Conservation (phyloP, 371 early-diverging fungal genomes). For the Apophysomyces ossiformis region DNA sequence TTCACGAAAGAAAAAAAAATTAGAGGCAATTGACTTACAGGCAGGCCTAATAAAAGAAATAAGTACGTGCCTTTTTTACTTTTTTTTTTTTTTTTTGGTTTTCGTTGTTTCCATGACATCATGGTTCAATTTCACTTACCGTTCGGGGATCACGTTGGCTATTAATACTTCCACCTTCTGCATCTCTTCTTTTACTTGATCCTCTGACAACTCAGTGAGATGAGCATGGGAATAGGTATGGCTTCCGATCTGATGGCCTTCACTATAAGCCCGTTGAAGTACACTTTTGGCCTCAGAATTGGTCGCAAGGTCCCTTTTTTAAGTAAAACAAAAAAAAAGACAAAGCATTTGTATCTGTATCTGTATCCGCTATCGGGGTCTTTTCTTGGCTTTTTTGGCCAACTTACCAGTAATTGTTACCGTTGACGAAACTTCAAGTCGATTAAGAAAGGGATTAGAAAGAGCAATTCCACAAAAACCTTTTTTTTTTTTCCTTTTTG, state of each 20-base stretch:
- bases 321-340: neutral
- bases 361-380: neutral
- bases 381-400: neutral
- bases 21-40: neutral
- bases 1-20: constrained; percentile 14
- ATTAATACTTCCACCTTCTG: neutral
- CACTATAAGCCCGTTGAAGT: constrained; percentile 41
- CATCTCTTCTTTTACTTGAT: neutral
- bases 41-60: neutral
- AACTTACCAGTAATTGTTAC: constrained; percentile 13
- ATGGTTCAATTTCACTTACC: neutral
- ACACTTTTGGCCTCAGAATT: constrained; percentile 28
- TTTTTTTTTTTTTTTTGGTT: neutral
- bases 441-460: neutral
- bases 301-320: constrained; percentile 16
- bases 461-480: neutral
- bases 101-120: neutral
- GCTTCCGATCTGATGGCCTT: constrained; percentile 53
- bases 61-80: too few relatives aligned
- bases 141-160: neutral
- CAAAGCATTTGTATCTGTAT: neutral
- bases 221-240: constrained; percentile 50
- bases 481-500: too few relatives aligned
- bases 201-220: neutral
- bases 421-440: neutral